These are phyloP conservation scores for Termitomyces sp. DNA, from an alignment of 768 basidiomycete genomes.

Conservation along the genomic window DNA sequence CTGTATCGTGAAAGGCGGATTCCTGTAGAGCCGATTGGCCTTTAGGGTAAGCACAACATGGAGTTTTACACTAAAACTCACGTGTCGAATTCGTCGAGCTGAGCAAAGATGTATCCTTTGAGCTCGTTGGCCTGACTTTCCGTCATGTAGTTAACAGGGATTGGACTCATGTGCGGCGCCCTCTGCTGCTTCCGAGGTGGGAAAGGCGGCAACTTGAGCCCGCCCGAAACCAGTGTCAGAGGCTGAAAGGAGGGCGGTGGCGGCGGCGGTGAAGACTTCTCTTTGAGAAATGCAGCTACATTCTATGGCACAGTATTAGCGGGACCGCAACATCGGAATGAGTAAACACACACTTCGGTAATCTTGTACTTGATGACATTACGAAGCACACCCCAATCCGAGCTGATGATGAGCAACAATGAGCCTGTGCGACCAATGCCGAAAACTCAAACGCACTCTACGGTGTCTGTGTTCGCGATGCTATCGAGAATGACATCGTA, in stretches of 20 bases:
- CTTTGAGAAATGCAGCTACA: slow-evolving; percentile 43
- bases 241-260: slow-evolving; percentile 38
- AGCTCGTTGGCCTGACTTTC: slow-evolving; percentile 55
- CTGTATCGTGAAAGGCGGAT: slow-evolving; percentile 87
- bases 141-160: slow-evolving; percentile 58
- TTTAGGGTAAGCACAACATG: not conserved
- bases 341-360: slow-evolving; percentile 46
- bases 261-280: slow-evolving; percentile 30
- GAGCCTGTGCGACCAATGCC: slow-evolving; percentile 7
- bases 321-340: slow-evolving; percentile 9
- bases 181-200: slow-evolving; percentile 52
- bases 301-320: slow-evolving; percentile 35
- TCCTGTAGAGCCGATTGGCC: slow-evolving; percentile 23
- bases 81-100: slow-evolving; percentile 76
- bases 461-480: slow-evolving; percentile 61
- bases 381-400: slow-evolving; percentile 68
- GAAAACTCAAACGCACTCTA: slow-evolving; percentile 44
- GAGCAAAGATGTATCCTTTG: slow-evolving; percentile 53
- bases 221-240: slow-evolving; percentile 46
- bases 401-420: slow-evolving; percentile 31
- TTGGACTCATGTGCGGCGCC: slow-evolving; percentile 43
- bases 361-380: slow-evolving; percentile 73
- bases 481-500: slow-evolving; percentile 55
- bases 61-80: slow-evolving; percentile 29
- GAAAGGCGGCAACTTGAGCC: slow-evolving; percentile 72